A percentile compares a stretch with the other conserved stretches of the same genome.
Evolutionary conservation across 169 alveolate species (phyloP).

Genomic region (Blepharisma undulans): DNA sequence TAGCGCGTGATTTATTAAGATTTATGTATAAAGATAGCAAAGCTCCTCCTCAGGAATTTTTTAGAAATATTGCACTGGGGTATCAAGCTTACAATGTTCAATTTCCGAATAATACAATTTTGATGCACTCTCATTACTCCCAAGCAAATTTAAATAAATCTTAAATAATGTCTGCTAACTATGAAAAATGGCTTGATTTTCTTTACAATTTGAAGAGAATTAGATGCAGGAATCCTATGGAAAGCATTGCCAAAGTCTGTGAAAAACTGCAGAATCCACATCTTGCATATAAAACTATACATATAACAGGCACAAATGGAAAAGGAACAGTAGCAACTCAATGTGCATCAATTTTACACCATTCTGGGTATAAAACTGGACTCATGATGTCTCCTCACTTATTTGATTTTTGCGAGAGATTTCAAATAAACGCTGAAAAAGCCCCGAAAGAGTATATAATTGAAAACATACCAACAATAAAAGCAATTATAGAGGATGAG

Average conservation of each 20-base stretch:
- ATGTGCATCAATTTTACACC: constrained; percentile 62
- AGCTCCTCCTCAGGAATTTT: background rate
- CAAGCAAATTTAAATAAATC: background rate
- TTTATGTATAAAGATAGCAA: background rate
- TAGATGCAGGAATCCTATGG: background rate
- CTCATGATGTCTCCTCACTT: constrained; percentile 91
- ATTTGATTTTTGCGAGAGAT: constrained; percentile 85
- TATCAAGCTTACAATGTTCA: background rate
- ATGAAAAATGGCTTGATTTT: background rate
- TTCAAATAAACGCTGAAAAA: constrained; percentile 63
- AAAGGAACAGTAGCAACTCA: constrained; percentile 88
- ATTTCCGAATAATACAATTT: background rate
- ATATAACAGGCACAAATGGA: constrained; percentile 92
- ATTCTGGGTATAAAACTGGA: constrained; percentile 83
- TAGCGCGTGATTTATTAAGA: background rate
- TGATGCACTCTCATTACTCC: background rate
- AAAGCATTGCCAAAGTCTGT: background rate
- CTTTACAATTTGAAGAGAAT: background rate
- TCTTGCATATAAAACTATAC: constrained; percentile 71
- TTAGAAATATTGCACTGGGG: background rate
- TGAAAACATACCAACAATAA: constrained; percentile 40
- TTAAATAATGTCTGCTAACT: background rate
- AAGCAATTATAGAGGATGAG: constrained; percentile 41
- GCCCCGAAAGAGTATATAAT: constrained; percentile 68
- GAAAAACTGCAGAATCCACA: constrained; percentile 71